Percentiles rank a stretch among this genome's conserved stretches.
These are phyloP conservation scores for Chaetomidium leptoderma DNA, from an alignment of 495 filamentous ascomycete genomes.

Conservation along the genomic window DNA sequence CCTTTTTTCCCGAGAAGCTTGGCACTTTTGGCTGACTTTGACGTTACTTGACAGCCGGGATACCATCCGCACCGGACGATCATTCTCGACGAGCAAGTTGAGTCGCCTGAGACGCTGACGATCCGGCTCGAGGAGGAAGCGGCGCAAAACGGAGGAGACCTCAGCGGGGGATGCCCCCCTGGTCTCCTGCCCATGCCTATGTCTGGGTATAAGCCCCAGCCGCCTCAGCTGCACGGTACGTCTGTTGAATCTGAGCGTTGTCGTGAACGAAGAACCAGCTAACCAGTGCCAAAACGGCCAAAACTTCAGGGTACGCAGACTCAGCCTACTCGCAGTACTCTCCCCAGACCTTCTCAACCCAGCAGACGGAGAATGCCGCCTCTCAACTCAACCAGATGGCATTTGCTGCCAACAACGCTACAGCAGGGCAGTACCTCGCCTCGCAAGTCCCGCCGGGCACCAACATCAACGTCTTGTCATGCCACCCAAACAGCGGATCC, in stretches of 20 bases:
- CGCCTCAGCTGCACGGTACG: conserved; percentile 48
- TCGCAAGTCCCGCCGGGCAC: conserved; percentile 33
- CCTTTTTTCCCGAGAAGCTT: background rate
- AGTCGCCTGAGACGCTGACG: conserved; percentile 48
- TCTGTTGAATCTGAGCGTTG: conserved; percentile 1
- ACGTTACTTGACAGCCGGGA: conserved; percentile 40
- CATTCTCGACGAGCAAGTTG: conserved; percentile 47
- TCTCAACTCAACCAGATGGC: conserved; percentile 49
- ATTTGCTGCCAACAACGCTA: conserved; percentile 51
- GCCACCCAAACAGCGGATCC: conserved; percentile 60
- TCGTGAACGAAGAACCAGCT: background rate
- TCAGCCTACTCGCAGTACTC: conserved; percentile 44
- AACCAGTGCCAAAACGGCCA: background rate
- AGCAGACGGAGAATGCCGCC: conserved; percentile 44
- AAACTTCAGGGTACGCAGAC: conserved; percentile 47
- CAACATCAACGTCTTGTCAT: conserved; percentile 59
- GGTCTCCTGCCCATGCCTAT: conserved; percentile 51
- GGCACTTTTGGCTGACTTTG: background rate
- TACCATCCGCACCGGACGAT: conserved; percentile 47
- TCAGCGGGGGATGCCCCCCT: conserved; percentile 46
- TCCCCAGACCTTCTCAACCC: conserved; percentile 38
- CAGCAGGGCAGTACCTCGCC: conserved; percentile 48
- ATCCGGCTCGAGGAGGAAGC: conserved; percentile 48
- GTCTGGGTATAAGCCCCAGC: conserved; percentile 44
- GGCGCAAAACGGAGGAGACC: conserved; percentile 45